Base-by-base conservation (phyloP, 2,329 filamentous ascomycete genomes). In the Celoporthe dispersa region DNA sequence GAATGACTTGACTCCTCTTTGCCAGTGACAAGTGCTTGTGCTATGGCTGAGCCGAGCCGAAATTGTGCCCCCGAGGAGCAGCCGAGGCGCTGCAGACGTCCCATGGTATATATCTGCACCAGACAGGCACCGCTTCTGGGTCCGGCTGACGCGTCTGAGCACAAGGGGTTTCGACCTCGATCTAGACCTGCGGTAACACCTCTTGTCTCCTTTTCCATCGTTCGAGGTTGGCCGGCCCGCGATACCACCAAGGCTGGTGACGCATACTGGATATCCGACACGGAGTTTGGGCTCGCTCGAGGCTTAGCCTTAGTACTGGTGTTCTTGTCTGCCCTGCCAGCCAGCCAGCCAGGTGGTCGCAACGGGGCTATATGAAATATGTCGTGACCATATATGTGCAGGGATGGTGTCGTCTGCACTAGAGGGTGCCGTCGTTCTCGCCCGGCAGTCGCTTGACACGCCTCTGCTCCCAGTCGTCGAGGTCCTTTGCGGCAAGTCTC, bases 391-490 rank as follows among this genome's bases (percentile, higher is more conserved):
- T 39, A 16, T 55, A 11, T 51, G 57, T 35, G 57, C 7, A 28
- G 67, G 64, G 39, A 41, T 55, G 44, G 35, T 28, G 6, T 41
- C 48, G 57, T 66, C 28, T 66, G 62, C 3, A 19, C 55, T 80
- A 91, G 74, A 97, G 79, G 65, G 93, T 87, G 44, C 95, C 95
- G 79, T 99, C 95, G 71, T 89, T 92, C 81, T 99, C 97, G 74
- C 96, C 96, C 28, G 93, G 90, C 71, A 98, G 86, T 78, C 96
- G 86, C 83, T 97, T 90, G 14, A 98, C 94, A 67, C 97, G 90
- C 82, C 96, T 97, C 82, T 98, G 96, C 80, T 98, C 95, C 96
- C 96, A 99, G 78, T 94, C 88, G 77, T 99, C 95, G 72, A 98
- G 83, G 78, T 98, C 96, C 80, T 97, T 97, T 41, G 93, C 92